These are phyloP conservation scores for Perkinsus marinus DNA, from an alignment of 169 alveolate genomes.

Conservation along the genomic window DNA sequence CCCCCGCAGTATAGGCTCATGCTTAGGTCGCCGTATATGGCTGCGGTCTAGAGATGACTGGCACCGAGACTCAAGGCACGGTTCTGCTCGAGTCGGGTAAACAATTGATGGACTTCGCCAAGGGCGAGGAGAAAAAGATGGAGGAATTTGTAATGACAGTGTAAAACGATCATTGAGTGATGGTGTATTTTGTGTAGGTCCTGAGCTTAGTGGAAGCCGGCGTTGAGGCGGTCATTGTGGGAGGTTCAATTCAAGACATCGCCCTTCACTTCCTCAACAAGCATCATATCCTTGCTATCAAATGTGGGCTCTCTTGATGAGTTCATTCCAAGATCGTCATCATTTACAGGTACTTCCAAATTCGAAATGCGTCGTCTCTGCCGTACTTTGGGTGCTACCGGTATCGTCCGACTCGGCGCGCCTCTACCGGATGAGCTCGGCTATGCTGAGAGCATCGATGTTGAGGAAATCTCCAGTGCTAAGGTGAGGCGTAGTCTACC, in stretches of 20 bases:
- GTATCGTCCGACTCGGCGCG: constrained; percentile 74
- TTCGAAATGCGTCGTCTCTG: constrained; percentile 89
- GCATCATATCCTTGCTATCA: constrained; percentile 78
- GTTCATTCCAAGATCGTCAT: no score
- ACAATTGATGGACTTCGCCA: constrained; percentile 61
- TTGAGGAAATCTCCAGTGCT: constrained; percentile 82
- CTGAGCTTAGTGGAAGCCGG: constrained; percentile 49
- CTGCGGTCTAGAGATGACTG: constrained; percentile 82
- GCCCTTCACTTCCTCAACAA: constrained; percentile 93
- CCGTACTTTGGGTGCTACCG: constrained; percentile 80
- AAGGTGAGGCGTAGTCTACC: constrained; percentile 57
- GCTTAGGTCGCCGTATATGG: constrained; percentile 56
- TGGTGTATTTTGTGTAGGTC: neutral
- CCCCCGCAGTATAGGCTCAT: neutral
- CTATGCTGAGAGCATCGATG: constrained; percentile 68
- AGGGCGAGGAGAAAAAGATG: constrained; percentile 42
- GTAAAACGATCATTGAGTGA: neutral
- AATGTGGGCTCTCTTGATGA: constrained; percentile 43
- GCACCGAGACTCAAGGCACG: constrained; percentile 96
- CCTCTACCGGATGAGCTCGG: constrained; percentile 93
- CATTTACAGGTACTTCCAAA: constrained; percentile 47
- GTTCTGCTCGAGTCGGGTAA: constrained; percentile 92
- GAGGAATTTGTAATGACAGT: constrained; percentile 7
- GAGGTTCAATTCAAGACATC: constrained; percentile 86
- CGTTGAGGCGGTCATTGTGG: constrained; percentile 76